Evolutionary conservation across 1,284 basidiomycete species (phyloP), one percentile per base, ranked within the genome.

Genomic region (Tausonia pullulans): DNA sequence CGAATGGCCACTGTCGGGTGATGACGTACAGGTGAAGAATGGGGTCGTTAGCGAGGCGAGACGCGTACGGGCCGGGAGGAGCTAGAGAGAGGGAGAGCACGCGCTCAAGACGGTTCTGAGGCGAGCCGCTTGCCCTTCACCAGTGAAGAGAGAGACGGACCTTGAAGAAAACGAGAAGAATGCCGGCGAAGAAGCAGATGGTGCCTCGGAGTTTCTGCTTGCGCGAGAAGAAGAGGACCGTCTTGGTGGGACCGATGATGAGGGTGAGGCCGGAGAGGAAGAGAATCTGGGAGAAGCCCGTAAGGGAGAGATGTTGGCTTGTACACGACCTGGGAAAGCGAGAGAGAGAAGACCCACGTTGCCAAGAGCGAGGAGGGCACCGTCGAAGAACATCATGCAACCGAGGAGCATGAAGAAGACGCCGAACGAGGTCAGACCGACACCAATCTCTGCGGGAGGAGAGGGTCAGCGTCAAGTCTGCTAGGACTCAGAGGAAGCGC

Each of bases 161-260:
- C 79, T 92, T 92, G 81, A 89, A 87, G 61, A 94, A 78, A 8
- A 78, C 77, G 54, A 78, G 69, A 4, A 74, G 54, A 58, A 97
- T 87, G 14, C 93, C 93, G 55, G 88, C 89, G 65, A 96, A 78
- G 80, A 96, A 97, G 75, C 91, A 95, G 61, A 85, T 68, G 3
- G 90, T 93, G n/a, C 96, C 96, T 41, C 96, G 83, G 69, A 98
- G 80, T 78, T 99, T 99, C 77, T 98, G 89, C 75, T 86, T 89
- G 67, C 96, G 83, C 41, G 94, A 90, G 78, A 99, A 99, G 80
- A 99, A 99, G 78, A 92, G 91, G 77, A 98, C 93, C 2, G 94
- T 98, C 80, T 96, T 95, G 72, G 88, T 87, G 5, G 90, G 90
- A 5, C 93, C 93, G 71, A 97, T 97, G 77, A 97, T 94, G 69